Evolutionary conservation across 176 grass and related monocot species (phyloP).

Genomic region (Bothriochloa decipiens): DNA sequence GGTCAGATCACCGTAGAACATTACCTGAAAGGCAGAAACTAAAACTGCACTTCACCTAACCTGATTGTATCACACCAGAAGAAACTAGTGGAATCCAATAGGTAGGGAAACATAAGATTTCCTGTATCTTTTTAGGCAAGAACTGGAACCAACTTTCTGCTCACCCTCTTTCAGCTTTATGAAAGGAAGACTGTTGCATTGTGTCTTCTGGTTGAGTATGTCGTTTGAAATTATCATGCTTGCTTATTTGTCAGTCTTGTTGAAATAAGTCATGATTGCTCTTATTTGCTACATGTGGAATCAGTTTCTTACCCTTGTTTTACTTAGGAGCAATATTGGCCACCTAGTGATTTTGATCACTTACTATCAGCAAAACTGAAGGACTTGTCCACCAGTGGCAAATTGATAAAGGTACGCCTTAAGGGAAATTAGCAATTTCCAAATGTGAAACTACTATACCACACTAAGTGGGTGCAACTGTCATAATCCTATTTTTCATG

Average conservation of each 20-base stretch:
- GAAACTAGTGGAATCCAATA: slow-evolving; percentile 12
- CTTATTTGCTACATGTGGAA: slow-evolving; percentile 14
- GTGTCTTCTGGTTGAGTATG: slow-evolving; percentile 16
- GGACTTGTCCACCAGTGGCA: slow-evolving; percentile 57
- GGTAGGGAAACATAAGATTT: background rate
- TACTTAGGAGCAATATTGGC: slow-evolving; percentile 58
- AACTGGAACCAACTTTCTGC: slow-evolving; percentile 11
- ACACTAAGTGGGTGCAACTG: slow-evolving; percentile 3
- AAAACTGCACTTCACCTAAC: slow-evolving; percentile 9
- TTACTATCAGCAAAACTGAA: slow-evolving; percentile 70
- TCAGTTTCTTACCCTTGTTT: slow-evolving; percentile 33
- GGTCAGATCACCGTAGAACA: background rate
- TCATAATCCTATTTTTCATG: slow-evolving; percentile 21
- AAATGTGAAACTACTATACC: background rate
- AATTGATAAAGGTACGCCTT: slow-evolving; percentile 68
- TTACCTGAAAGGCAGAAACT: slow-evolving; percentile 2
- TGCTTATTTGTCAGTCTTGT: slow-evolving; percentile 7
- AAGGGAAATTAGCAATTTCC: background rate
- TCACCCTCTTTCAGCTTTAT: background rate
- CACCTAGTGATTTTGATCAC: slow-evolving; percentile 69
- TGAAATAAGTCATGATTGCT: background rate
- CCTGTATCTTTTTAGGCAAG: background rate
- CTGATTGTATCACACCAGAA: background rate
- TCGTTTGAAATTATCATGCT: background rate
- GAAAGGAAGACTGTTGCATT: slow-evolving; percentile 16